Percentiles rank a stretch among this genome's conserved stretches.
phyloP scores from a whole-genome alignment of 2,329 filamentous ascomycete genomes.

The Akanthomyces uredinophilus region DNA sequence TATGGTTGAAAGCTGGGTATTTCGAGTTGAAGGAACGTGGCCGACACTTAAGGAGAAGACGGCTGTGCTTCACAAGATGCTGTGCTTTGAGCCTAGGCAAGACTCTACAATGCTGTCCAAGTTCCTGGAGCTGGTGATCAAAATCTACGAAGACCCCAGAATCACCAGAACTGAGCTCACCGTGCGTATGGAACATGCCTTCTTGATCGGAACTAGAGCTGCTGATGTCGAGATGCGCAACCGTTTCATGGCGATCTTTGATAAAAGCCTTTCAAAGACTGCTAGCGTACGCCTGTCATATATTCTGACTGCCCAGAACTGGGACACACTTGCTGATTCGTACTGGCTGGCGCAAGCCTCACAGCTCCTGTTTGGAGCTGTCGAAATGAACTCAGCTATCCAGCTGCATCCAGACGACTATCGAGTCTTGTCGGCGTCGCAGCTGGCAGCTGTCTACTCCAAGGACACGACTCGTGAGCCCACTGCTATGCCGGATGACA shows the following conservation, averaged over 20 bases:
- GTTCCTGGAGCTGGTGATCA: slow-evolving; percentile 92
- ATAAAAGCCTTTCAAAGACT: slow-evolving; percentile 87
- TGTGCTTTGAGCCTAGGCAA: slow-evolving; percentile 81
- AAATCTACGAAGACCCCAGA: slow-evolving; percentile 96
- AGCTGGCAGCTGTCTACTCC: slow-evolving; percentile 66
- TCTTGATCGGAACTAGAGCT: slow-evolving; percentile 89
- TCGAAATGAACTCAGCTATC: slow-evolving; percentile 76
- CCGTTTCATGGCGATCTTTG: slow-evolving; percentile 93
- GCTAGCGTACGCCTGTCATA: slow-evolving; percentile 86
- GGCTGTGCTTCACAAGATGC: slow-evolving; percentile 97
- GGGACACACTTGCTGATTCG: slow-evolving; percentile 89
- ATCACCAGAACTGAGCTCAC: slow-evolving; percentile 93
- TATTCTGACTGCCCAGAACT: slow-evolving; percentile 87
- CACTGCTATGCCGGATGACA: slow-evolving; percentile 72
- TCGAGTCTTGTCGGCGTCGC: slow-evolving; percentile 66
- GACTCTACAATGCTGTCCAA: slow-evolving; percentile 84
- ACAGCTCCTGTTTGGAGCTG: slow-evolving; percentile 83
- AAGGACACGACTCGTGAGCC: slow-evolving; percentile 63
- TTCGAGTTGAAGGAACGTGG: slow-evolving; percentile 89
- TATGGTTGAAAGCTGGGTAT: slow-evolving; percentile 95
- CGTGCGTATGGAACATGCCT: slow-evolving; percentile 95
- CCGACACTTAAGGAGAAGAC: slow-evolving; percentile 98
- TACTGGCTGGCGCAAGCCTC: slow-evolving; percentile 97
- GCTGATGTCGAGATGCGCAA: slow-evolving; percentile 96
- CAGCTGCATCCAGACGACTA: slow-evolving; percentile 83